Evolutionary conservation across 2,329 filamentous ascomycete species (phyloP), one percentile per base, ranked within the genome.

Genomic region (Trichophyton mentagrophytes): DNA sequence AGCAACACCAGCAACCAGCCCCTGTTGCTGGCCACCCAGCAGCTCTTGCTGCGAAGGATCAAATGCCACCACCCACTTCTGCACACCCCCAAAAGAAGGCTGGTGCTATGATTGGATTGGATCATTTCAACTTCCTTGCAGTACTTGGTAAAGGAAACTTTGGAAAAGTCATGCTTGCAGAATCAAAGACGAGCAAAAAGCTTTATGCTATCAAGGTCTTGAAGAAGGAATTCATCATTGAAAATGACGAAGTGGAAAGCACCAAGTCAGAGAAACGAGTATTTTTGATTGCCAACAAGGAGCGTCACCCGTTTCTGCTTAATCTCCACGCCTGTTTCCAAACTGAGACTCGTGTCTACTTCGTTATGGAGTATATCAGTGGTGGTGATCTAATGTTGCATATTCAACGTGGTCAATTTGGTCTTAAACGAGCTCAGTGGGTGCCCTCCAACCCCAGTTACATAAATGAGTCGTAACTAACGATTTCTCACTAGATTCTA

Each of bases 221-320:
- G 67, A 99, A 99, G 82, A 99, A 99, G 78, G 93, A 99, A 74
- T 99, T 99, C 73, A 99, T 99, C 71, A 99, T 99, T 64, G 95
- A 99, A 73, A 96, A 99, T 66, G 93, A 99, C 71, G 93, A 99
- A 77, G 93, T 99, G 6, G 93, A 99, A 75, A 97, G 92, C 74
- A 96, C 90, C 47, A 85, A 92, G 65, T 99, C 93, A 0, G 93
- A 99, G 76, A 99, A 99, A 82, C 84, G 93, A 65, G 95, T 99
- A 15, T 96, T 97, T 78, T 74, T 99, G 72, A 88, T 99, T 71
- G 93, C 93, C 38, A 99, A 99, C 78, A 90, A 95, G 73, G 93
- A 97, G 72, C 85, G 89, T 13, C 93, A 99, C 71, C 93, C 95
- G 0, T 99, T 99, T 83, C 76, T 99, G 66, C 86, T 95, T 57